Evolutionary conservation across 2,329 filamentous ascomycete genomes (phyloP), one percentile per base, ranked within the genome.

Genomic region (Myriosclerotinia scirpicola): DNA sequence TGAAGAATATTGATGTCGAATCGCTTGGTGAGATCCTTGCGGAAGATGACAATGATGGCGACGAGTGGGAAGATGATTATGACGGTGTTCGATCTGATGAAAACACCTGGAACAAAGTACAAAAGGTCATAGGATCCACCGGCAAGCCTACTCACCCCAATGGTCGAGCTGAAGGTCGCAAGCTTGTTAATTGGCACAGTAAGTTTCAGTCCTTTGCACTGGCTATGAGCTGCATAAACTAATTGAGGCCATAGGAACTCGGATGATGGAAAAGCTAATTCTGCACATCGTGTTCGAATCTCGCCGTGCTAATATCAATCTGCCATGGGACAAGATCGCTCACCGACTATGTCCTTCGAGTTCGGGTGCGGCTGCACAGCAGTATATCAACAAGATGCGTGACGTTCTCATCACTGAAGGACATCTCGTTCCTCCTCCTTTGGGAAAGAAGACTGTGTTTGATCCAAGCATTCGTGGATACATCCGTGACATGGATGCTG

Each of bases 211-310:
- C 7, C 3, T 52, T 46, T 22, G 6, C 14, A 44, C 20, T 14
- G 12, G 3, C 12, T 20, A 55, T 22, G 20, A 48, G 11, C 7
- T 7, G 42, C 14, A 55, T 48, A 7, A 30, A 20, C 44, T 61
- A 50, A 61, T 38, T 14, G 6, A 9, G 9, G n/a, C 14, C 17
- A 61, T 56, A 83, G 81, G 80, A 0, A 77, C 79, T 12, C 78
- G 80, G 12, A 83, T 83, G 79, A 73, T 76, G 0, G 81, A 83
- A 48, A 83, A 82, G 70, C 69, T 82, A 0, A 66, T 82, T 0
- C 73, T 82, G 0, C 72, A 78, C 65, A 69, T 82, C 0, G 73
- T 78, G 14, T 82, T 80, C 44, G 81, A 82, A 69, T 77, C 66
- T 22, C 69, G 71, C 11, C 63, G 65, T n/a, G 40, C 54, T 38